These are phyloP conservation scores for Corrigiola litoralis DNA, from an alignment of 179 eudicot genomes.

Conservation along the genomic window DNA sequence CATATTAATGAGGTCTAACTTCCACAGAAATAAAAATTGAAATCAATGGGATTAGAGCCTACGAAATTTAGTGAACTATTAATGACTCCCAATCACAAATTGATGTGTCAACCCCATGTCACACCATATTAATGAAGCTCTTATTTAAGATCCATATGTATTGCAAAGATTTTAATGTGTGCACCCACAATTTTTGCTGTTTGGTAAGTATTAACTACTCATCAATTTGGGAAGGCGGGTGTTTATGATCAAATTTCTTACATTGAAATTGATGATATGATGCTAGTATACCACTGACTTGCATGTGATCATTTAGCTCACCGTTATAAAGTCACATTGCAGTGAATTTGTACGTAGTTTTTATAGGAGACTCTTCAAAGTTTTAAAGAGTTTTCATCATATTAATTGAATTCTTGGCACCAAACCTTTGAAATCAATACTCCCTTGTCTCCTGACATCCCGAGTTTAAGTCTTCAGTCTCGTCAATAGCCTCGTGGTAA, in stretches of 20 bases:
- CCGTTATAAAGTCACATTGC: background rate
- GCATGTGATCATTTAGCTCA: slow-evolving; percentile 19
- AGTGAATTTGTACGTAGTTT: background rate
- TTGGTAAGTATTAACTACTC: slow-evolving; percentile 3
- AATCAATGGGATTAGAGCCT: slow-evolving; percentile 19
- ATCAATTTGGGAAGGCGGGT: background rate
- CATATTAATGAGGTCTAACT: slow-evolving; percentile 5
- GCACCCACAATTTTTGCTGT: slow-evolving; percentile 13
- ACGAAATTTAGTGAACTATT: background rate
- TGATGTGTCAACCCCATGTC: slow-evolving; percentile 9
- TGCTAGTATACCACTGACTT: slow-evolving; percentile 4
- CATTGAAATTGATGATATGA: slow-evolving; percentile 24
- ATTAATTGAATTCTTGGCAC: background rate
- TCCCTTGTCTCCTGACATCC: too few relatives aligned
- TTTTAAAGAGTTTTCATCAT: too few relatives aligned
- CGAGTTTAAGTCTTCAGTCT: too few relatives aligned
- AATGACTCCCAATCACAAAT: slow-evolving; percentile 7
- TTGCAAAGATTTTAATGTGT: slow-evolving; percentile 18
- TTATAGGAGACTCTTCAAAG: background rate
- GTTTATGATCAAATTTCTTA: background rate
- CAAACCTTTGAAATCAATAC: background rate
- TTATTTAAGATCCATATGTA: slow-evolving; percentile 27
- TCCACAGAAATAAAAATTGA: background rate
- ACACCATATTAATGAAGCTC: background rate
- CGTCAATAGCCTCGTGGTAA: too few relatives aligned